Base-by-base conservation (phyloP, 768 basidiomycete species). In the Pleurotus giganteus region DNA sequence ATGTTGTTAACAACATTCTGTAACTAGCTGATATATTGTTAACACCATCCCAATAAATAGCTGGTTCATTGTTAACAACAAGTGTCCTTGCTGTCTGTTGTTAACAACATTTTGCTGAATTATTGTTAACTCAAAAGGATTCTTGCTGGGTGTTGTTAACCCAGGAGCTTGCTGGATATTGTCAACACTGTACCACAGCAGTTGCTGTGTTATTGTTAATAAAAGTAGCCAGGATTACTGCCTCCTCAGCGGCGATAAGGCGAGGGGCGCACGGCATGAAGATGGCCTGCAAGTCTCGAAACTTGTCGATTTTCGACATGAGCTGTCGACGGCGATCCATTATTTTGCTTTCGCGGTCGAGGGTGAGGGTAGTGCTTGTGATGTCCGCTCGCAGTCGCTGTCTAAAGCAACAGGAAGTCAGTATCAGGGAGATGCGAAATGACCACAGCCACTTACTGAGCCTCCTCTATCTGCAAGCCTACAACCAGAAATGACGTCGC, bases 231-330 rank as follows among this genome's bases (percentile, higher is more conserved):
- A n/a, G n/a, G n/a, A n/a, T n/a, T n/a, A n/a, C n/a, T n/a, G 28
- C 45, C 12, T 12, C 34, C 8, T 7, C 11, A 8, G 11, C 17
- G 27, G 28, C 34, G 8, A 55, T 29, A 11, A 54, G 23, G 19
- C n/a, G 11, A 11, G 12, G 28, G 13, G 47, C 45, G 11, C 46
- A 44, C 4, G 54, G 54, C 54, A 55, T 55, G 29, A 47, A 55
- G 9, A 44, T 42, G 15, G 19, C 17, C 24, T 54, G 53, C 19
- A 54, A n/a, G 23, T 37, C 21, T 7, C 53, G 53, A 26, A 54
- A 54, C 12, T 31, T 37, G 17, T 24, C 26, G 27, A 54, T 42
- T n/a, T 45, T 24, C 29, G 23, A 29, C n/a, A n/a, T 5, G 12
- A 55, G 44, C 44, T 28, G 47, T 3, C 21, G 13, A 23, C 54